These are phyloP conservation scores for Glonium stellatum DNA, from an alignment of 495 filamentous ascomycete genomes.

Conservation along the genomic window DNA sequence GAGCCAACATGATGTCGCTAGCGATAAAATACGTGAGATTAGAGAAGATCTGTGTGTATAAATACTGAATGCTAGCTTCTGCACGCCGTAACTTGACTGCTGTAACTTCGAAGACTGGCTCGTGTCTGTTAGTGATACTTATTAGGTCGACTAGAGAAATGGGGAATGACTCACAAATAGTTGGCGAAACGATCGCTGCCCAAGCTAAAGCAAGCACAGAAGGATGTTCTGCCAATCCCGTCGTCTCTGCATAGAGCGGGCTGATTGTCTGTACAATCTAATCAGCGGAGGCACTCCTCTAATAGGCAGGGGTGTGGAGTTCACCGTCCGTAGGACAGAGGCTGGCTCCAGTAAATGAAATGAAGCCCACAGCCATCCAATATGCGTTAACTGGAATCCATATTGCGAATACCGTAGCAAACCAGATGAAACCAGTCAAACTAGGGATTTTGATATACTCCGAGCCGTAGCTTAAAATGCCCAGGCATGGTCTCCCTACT, in stretches of 20 bases:
- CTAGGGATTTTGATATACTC: conserved; percentile 17
- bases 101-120: conserved; percentile 21
- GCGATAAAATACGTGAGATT: conserved; percentile 15
- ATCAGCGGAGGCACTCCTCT: too few species aligned
- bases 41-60: conserved; percentile 22
- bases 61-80: too few species aligned
- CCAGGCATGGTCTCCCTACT: conserved; percentile 19
- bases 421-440: conserved; percentile 6
- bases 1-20: conserved; percentile 12
- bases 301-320: too few species aligned
- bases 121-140: not conserved
- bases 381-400: conserved; percentile 18
- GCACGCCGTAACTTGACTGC: conserved; percentile 20
- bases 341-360: conserved; percentile 12
- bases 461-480: conserved; percentile 15
- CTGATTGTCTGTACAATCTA: conserved; percentile 21
- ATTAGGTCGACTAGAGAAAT: not conserved
- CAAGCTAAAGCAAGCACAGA: conserved; percentile 22
- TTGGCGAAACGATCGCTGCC: conserved; percentile 17
- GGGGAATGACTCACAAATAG: conserved; percentile 7
- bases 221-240: conserved; percentile 15
- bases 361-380: conserved; percentile 16
- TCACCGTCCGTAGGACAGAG: too few species aligned
- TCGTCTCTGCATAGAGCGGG: conserved; percentile 23
- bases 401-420: conserved; percentile 6